A percentile compares a stretch with the other conserved stretches of the same genome.
Evolutionary conservation across 208 protist species (phyloP).

Genomic region (Acanthamoeba healyi): DNA sequence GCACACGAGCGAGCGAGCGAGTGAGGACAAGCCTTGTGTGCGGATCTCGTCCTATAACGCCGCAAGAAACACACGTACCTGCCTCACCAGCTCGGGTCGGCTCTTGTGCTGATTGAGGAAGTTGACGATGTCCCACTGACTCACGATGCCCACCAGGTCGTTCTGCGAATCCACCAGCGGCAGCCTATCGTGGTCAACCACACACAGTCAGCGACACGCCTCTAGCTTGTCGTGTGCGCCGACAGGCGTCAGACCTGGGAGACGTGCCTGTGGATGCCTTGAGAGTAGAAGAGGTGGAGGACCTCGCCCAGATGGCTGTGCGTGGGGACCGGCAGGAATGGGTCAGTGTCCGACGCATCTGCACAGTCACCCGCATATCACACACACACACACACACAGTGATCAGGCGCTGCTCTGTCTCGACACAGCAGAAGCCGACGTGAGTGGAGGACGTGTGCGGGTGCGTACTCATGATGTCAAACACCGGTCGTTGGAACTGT

Average conservation of each 20-base stretch:
- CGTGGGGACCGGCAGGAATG: conserved; percentile 22
- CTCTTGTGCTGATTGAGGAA: background rate
- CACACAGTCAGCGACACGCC: background rate
- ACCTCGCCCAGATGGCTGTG: conserved; percentile 3
- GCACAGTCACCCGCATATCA: background rate
- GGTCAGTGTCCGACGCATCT: conserved; percentile 20
- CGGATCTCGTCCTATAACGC: too few relatives aligned
- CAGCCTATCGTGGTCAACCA: background rate
- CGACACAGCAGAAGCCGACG: background rate
- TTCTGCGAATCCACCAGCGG: conserved; percentile 29
- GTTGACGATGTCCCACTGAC: conserved; percentile 37
- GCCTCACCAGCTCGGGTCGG: background rate
- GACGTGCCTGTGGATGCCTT: background rate
- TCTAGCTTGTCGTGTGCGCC: background rate
- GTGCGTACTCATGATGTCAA: conserved; percentile 24
- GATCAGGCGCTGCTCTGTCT: background rate
- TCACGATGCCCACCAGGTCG: conserved; percentile 25
- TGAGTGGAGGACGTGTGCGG: background rate
- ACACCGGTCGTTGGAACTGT: background rate
- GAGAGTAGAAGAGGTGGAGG: background rate
- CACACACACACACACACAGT: too few relatives aligned
- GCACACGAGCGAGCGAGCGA: too few relatives aligned
- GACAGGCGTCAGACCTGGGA: background rate
- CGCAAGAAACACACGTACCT: background rate
- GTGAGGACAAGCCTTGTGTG: too few relatives aligned